These are phyloP conservation scores for Mycosphaerelloides madeirae DNA, from an alignment of 2,329 filamentous ascomycete species.

Conservation along the genomic window DNA sequence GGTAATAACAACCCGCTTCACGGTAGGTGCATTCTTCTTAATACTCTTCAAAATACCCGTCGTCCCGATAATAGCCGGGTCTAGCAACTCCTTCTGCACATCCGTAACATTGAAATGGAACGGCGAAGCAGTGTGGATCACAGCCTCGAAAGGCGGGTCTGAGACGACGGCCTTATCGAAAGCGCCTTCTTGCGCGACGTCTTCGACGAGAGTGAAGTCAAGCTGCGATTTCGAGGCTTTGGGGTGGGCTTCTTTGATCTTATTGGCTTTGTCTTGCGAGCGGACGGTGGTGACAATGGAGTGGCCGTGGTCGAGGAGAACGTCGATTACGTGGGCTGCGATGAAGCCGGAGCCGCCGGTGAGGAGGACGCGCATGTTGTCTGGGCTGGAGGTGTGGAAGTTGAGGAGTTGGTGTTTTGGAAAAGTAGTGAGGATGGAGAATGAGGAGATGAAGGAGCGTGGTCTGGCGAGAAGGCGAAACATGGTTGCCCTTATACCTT, in stretches of 20 bases:
- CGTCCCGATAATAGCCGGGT: slow-evolving; percentile 60
- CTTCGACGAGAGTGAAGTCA: slow-evolving; percentile 63
- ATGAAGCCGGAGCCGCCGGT: slow-evolving; percentile 60
- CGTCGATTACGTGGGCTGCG: slow-evolving; percentile 59
- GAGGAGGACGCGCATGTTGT: slow-evolving; percentile 33
- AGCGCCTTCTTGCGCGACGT: slow-evolving; percentile 64
- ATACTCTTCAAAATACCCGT: slow-evolving; percentile 59
- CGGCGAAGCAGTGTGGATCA: slow-evolving; percentile 70
- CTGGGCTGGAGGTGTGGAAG: slow-evolving; percentile 5
- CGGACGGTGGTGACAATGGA: slow-evolving; percentile 61
- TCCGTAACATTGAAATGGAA: slow-evolving; percentile 71
- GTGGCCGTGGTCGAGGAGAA: slow-evolving; percentile 52
- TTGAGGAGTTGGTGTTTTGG: background rate
- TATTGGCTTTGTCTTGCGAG: slow-evolving; percentile 57
- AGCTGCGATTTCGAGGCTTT: slow-evolving; percentile 52
- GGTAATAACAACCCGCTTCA: slow-evolving; percentile 69
- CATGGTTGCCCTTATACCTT: slow-evolving; percentile 1
- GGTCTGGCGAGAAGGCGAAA: slow-evolving; percentile 5
- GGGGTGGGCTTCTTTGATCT: slow-evolving; percentile 53
- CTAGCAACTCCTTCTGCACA: slow-evolving; percentile 60
- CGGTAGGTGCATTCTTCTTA: slow-evolving; percentile 56
- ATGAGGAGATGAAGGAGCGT: background rate
- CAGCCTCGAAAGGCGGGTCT: slow-evolving; percentile 63
- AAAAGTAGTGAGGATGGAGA: background rate
- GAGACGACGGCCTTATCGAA: slow-evolving; percentile 60